These are phyloP conservation scores for Sequoia sempervirens DNA, from an alignment of 75 land plant genomes.

Conservation along the genomic window DNA sequence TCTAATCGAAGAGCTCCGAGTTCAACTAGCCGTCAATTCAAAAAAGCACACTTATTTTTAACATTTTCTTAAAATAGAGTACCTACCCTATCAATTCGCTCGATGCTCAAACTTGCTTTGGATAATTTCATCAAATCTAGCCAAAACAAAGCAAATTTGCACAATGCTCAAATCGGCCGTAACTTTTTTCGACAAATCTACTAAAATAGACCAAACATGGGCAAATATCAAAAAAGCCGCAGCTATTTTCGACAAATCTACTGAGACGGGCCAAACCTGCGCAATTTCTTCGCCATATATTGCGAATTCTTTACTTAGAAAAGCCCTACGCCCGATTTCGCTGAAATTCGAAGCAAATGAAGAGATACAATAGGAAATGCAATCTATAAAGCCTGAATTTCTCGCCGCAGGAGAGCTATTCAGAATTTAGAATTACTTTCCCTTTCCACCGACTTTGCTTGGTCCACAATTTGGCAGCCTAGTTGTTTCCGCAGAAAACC, in stretches of 20 bases:
- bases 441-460: background rate
- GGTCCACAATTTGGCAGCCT: background rate
- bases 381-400: background rate
- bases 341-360: background rate
- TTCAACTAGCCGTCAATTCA: background rate
- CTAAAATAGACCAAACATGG: background rate
- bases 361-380: background rate
- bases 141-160: background rate
- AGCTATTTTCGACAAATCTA: background rate
- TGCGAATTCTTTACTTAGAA: background rate
- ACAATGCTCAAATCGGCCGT: background rate
- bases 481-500: background rate
- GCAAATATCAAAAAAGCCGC: background rate
- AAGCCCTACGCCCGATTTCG: background rate
- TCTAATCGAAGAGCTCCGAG: background rate
- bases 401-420: background rate
- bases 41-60: background rate
- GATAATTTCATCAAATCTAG: background rate
- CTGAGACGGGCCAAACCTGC: background rate
- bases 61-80: background rate
- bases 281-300: background rate
- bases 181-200: background rate
- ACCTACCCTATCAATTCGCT: background rate
- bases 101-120: background rate
- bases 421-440: background rate